Conservation (phyloP, 306 rosid species). For the Malus orientalis region DNA sequence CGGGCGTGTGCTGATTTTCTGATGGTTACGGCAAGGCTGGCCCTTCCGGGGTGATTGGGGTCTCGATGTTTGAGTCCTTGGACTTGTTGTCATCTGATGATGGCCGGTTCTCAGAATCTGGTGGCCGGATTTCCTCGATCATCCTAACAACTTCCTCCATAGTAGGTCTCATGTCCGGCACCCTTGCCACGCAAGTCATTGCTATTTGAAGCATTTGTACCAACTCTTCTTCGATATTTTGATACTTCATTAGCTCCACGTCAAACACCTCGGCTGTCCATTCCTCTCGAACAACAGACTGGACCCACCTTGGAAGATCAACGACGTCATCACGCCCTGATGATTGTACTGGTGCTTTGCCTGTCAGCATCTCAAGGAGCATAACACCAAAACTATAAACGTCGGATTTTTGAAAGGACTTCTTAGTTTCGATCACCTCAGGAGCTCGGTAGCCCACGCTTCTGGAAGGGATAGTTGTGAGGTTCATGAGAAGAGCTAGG, state of each 20-base stretch:
- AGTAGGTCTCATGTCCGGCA: slow-evolving; percentile 69
- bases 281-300: slow-evolving; percentile 80
- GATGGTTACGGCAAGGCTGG: neutral
- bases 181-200: slow-evolving; percentile 76
- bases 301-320: slow-evolving; percentile 93
- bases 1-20: neutral
- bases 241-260: slow-evolving; percentile 63
- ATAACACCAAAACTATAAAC: slow-evolving; percentile 77
- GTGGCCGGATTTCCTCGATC: slow-evolving; percentile 57
- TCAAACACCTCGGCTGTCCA: slow-evolving; percentile 98
- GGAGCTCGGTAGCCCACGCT: slow-evolving; percentile 74
- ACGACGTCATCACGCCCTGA: slow-evolving; percentile 60
- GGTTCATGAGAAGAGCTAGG: slow-evolving; percentile 50
- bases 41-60: neutral
- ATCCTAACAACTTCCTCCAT: slow-evolving; percentile 72
- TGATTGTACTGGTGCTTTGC: slow-evolving; percentile 64
- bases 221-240: slow-evolving; percentile 78
- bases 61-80: slow-evolving; percentile 20
- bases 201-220: slow-evolving; percentile 95
- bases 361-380: slow-evolving; percentile 87
- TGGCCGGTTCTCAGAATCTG: slow-evolving; percentile 35
- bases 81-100: slow-evolving; percentile 38
- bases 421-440: slow-evolving; percentile 52
- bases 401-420: slow-evolving; percentile 61
- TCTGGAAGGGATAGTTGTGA: slow-evolving; percentile 35